These are phyloP conservation scores for Aspergillus sergii DNA, from an alignment of 2,329 filamentous ascomycete species.

Conservation along the genomic window DNA sequence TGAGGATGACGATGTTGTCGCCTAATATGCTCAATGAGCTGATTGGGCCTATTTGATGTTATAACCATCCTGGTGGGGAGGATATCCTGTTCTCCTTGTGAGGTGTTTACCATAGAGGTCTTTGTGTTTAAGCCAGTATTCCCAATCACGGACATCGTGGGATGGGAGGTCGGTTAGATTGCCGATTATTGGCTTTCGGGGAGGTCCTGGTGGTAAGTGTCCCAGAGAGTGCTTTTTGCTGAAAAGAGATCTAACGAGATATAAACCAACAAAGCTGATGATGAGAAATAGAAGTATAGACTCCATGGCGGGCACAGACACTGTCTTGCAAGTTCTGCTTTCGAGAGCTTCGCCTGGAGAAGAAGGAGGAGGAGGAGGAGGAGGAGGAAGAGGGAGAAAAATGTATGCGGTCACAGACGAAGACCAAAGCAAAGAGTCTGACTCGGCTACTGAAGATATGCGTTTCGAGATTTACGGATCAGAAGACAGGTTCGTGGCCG, in stretches of 20 bases:
- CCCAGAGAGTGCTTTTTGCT: background rate
- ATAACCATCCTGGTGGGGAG: background rate
- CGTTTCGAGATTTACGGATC: background rate
- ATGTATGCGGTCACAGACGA: background rate
- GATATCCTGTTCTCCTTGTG: background rate
- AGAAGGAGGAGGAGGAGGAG: background rate
- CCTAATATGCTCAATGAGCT: slow-evolving; percentile 38
- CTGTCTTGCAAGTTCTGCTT: background rate
- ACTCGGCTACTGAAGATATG: no score
- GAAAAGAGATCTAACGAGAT: background rate
- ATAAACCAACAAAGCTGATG: background rate
- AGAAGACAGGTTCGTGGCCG: background rate
- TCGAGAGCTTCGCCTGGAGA: background rate
- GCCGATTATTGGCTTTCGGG: slow-evolving; percentile 49
- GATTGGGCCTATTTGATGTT: slow-evolving; percentile 28
- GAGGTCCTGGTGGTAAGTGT: slow-evolving; percentile 53
- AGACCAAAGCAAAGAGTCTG: background rate
- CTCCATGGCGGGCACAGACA: background rate
- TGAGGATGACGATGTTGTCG: slow-evolving; percentile 35
- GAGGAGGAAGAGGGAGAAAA: background rate
- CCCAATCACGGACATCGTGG: slow-evolving; percentile 36
- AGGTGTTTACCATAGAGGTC: slow-evolving; percentile 34
- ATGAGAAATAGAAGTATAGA: background rate
- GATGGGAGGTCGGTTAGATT: slow-evolving; percentile 53
- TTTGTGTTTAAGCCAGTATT: slow-evolving; percentile 47